Base-by-base conservation (phyloP, 1,284 basidiomycete genomes). In the Laetiporus sulphureus region DNA sequence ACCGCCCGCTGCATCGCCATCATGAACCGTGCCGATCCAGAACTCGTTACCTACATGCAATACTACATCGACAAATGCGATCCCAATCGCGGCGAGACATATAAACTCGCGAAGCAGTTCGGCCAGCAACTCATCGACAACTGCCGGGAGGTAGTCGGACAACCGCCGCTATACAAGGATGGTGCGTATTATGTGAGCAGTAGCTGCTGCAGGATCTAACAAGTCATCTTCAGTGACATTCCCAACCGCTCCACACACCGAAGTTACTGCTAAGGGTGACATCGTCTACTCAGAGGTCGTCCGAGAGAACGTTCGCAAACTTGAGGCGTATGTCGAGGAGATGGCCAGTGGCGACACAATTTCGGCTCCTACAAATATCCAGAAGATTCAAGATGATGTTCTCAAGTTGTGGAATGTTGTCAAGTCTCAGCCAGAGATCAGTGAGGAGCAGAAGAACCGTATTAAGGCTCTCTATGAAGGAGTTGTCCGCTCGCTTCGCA, bases 151-250 rank as follows among this genome's bases (percentile, higher is more conserved):
- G 87, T 88, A 35, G 64, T 95, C 31, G 79, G 76, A n/a, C 75
- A 83, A 47, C 75, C 90, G 8, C 92, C 93, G 1, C 67, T 91
- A 11, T 96, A 96, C 68, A 93, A 93, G 67, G 93, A 94, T 71
- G 90, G 89, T 91, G 58, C 33, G 21, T 27, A 20, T n/a, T 40
- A 34, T 20, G 21, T n/a, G n/a, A n/a, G n/a, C n/a, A n/a, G n/a
- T n/a, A n/a, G n/a, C n/a, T n/a, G n/a, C n/a, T n/a, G n/a, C n/a
- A n/a, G n/a, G n/a, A n/a, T n/a, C n/a, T n/a, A n/a, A n/a, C n/a
- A n/a, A n/a, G n/a, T n/a, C n/a, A n/a, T n/a, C n/a, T n/a, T n/a
- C 40, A 92, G 93, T 98, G 24, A 96, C 94, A 7, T 95, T 97
- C 79, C 96, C 96, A 6, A 99, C 95, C 27, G 96, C 95, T 6